Base-by-base conservation (phyloP, 192 early-diverging fungal species). In the Neocallimastix lanati region DNA sequence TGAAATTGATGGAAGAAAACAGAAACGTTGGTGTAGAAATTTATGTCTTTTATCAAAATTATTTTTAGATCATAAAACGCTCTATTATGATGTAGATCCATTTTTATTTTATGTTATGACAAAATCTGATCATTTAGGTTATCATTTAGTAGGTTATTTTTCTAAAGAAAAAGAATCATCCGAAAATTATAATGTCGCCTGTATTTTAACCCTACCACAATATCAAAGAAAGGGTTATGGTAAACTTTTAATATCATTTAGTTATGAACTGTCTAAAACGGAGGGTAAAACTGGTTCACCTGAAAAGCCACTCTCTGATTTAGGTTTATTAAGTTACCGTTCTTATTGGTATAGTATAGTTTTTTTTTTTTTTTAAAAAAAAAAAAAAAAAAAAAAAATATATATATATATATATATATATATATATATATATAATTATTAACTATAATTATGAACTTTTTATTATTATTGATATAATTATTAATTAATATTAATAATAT, bases 71-170 rank as follows among this genome's bases (percentile, higher is more conserved):
- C 98, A 99, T 90, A 99, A 99, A 82, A 98, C 96, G 18, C 87
- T 99, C 21, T 98, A 95, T 83, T 99, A 96, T 83, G 96, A 99
- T 81, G 96, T 98, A 15, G 98, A 99, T 78, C 96, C 96, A 11
- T 99, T 99, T 84, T 79, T 98, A 81, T 99, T 96, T 84, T 99
- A 99, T 83, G 90, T 96, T 77, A 93, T 99, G 92, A 96, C 95
- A 4, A 83, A 89, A 82, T 89, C 90, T 76, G 96, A 98, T 82
- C 92, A 93, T 29, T 83, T 88, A 29, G 98, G 98, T 2, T 92
- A 88, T 80, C 95, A 97, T 82, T 84, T 98, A 33, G 92, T 99
- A 78, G 98, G 98, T 12, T 99, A 99, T 84, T 99, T 99, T 84
- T 96, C 95, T 77, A 99, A 99, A 83, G 98, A 99, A 82, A 99